Percentiles rank a stretch among this genome's conserved stretches.
Conservation (phyloP, 225 moss, liverwort and hornwort species). For the Lunularia cruciata region DNA sequence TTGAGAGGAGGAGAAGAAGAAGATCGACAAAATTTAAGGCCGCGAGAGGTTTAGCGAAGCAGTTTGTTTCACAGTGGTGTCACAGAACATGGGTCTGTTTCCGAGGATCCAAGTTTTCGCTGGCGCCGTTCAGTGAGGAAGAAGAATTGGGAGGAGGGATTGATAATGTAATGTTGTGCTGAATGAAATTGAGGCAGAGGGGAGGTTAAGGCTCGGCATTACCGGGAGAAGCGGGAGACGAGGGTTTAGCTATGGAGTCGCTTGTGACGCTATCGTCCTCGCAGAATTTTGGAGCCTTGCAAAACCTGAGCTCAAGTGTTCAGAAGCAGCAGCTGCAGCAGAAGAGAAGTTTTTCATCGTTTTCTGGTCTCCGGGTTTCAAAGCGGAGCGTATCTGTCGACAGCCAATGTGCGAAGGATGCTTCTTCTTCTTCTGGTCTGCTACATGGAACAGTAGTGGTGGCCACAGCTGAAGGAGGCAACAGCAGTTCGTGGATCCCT, state of each 20-base stretch:
- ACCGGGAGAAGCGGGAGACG: too few relatives aligned
- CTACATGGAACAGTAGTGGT: background rate
- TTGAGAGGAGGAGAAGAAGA: too few relatives aligned
- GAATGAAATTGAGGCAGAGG: too few relatives aligned
- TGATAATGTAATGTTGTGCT: too few relatives aligned
- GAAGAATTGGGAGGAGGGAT: too few relatives aligned
- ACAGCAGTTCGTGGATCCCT: conserved; percentile 6
- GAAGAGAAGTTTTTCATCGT: background rate
- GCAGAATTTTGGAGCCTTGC: background rate
- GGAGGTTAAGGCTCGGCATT: too few relatives aligned
- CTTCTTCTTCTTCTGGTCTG: background rate
- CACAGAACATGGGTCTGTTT: too few relatives aligned
- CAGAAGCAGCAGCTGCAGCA: conserved; percentile 2
- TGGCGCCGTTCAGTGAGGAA: too few relatives aligned
- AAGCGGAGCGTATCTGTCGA: background rate
- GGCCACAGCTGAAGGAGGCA: background rate
- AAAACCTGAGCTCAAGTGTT: background rate
- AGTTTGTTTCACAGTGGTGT: too few relatives aligned
- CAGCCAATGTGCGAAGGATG: background rate
- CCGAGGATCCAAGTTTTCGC: too few relatives aligned
- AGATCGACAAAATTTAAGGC: too few relatives aligned
- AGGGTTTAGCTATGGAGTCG: background rate
- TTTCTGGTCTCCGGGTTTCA: conserved; percentile 6
- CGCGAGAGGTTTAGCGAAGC: too few relatives aligned
- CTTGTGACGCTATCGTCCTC: background rate